Conservation (phyloP, 2,329 filamentous ascomycete species). For the Sporothrix globosa region DNA sequence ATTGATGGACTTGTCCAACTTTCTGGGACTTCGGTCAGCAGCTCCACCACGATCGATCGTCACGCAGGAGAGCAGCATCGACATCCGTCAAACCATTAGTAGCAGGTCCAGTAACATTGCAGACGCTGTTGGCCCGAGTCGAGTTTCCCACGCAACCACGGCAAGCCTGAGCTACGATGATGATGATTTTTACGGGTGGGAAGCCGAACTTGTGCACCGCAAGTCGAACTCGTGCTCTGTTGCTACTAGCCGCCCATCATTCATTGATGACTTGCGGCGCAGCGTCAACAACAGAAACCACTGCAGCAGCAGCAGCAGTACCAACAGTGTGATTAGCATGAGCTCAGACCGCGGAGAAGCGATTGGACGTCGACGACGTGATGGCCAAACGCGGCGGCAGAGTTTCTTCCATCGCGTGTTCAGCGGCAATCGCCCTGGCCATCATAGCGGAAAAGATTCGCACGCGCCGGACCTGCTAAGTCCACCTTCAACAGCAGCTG, state of each 20-base stretch:
- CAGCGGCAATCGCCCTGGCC: slow-evolving; percentile 34
- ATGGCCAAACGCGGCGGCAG: slow-evolving; percentile 39
- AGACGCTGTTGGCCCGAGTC: not conserved
- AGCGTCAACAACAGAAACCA: slow-evolving; percentile 3
- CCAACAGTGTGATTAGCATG: slow-evolving; percentile 34
- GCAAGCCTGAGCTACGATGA: slow-evolving; percentile 40
- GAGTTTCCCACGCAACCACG: slow-evolving; percentile 30
- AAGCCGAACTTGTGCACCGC: slow-evolving; percentile 51
- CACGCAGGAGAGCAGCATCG: slow-evolving; percentile 5
- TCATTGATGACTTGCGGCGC: slow-evolving; percentile 33
- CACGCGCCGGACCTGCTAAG: not conserved
- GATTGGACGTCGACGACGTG: slow-evolving; percentile 35
- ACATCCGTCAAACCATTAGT: not conserved
- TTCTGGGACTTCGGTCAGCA: slow-evolving; percentile 40
- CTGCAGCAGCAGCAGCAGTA: slow-evolving; percentile 24
- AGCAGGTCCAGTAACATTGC: slow-evolving; percentile 14
- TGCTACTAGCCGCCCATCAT: not conserved
- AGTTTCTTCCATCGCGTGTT: slow-evolving; percentile 50
- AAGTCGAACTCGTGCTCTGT: slow-evolving; percentile 30
- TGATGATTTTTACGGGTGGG: slow-evolving; percentile 58
- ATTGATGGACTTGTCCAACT: slow-evolving; percentile 45
- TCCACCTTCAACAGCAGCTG: not conserved
- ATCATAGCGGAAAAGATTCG: not conserved
- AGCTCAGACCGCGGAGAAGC: slow-evolving; percentile 35
- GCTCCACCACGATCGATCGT: not conserved